Evolutionary conservation across 78 protist genomes (phyloP), one percentile per base, ranked within the genome.

Genomic region (Planoprotostelium fungivorum): DNA sequence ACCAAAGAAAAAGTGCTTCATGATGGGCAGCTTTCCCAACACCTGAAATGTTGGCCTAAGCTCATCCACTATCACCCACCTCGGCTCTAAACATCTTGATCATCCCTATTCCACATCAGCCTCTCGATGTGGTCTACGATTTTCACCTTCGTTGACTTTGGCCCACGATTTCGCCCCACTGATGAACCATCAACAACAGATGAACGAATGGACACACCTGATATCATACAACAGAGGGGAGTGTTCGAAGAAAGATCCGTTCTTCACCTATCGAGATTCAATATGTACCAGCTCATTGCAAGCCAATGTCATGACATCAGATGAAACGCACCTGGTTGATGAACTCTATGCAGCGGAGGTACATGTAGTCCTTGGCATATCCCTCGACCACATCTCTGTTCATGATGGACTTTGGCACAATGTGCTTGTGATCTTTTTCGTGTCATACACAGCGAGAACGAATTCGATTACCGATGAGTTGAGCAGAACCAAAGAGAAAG

Each of bases 401-500:
- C 28, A 86, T 89, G 83, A 95, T 87, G 28, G 90, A 84, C n/a
- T 86, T 87, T 0, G 97, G 98, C 38, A 84, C 34, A 34, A 95
- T 86, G 29, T 91, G 83, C 38, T 73, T 38, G 35, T 91, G 94
- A 86, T 91, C 94, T 35, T 25, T 85, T 35, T 85, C 37, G 5
- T 51, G 31, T 25, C 73, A 85, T 16, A 85, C 16, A 36, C 5
- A 5, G 37, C 16, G 16, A 85, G 16, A 36, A 36, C 16, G 16
- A 5, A 25, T 85, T 36, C 16, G 37, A 85, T 25, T 85, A 87
- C 94, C 94, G 0, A 88, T 35, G 5, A 98, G 88, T 92, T 99
- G 99, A 9, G 98, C 90, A 0, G 98, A 87, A 9, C 99, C 99
- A 51, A 83, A 96, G 25, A 94, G 1, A 85, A 96, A 99, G 9